Base-by-base conservation (phyloP, 805 yeast genomes). In the Saccharomycopsis oosterbeekiorum region DNA sequence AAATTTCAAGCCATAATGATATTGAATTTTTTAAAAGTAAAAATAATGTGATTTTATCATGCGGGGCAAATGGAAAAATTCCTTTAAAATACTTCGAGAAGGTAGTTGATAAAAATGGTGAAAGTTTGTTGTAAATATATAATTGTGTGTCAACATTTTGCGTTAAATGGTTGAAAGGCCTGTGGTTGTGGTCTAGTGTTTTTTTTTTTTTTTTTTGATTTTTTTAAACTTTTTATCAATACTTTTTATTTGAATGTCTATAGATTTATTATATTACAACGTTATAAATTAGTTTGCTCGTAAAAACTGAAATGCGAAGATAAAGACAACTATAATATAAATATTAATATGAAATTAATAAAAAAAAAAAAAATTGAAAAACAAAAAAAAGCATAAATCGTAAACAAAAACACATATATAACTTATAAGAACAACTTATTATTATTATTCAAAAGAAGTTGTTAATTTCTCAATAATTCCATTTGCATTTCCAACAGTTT, bases 31-130 rank as follows among this genome's bases (percentile, higher is more conserved):
- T 76, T 73, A 77, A 74, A 67, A 85, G 96, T 56, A 74, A 79
- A 15, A 94, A 94, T 69, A 84, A 87, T 10, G 98, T 91, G 8
- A 82, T 88, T 29, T 71, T 92, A 58, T 78, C 87, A 2, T 74
- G 80, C 5, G 93, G 96, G 1, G 72, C 71, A 2, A 65, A 77
- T 9, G 96, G 96, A 0, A 56, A 72, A 1, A 72, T 89, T 1
- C 70, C 77, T 0, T 67, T 70, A 6, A 72, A 76, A 15, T 81
- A 71, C 59, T 83, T 88, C 60, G 56, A 53, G 2, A 70, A 70
- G 56, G 75, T 78, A 2, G 71, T 74, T n/a, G 73, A 75, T 58
- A 62, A 70, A 12, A 61, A 63, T 14, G 65, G 62, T 12, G 55
- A 63, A 42, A 54, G 15, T 24, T 41, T 59, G 43, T 17, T 50